Evolutionary conservation across 2,329 filamentous ascomycete species (phyloP), one percentile per base, ranked within the genome.

Genomic region (Fusarium ramigenum): DNA sequence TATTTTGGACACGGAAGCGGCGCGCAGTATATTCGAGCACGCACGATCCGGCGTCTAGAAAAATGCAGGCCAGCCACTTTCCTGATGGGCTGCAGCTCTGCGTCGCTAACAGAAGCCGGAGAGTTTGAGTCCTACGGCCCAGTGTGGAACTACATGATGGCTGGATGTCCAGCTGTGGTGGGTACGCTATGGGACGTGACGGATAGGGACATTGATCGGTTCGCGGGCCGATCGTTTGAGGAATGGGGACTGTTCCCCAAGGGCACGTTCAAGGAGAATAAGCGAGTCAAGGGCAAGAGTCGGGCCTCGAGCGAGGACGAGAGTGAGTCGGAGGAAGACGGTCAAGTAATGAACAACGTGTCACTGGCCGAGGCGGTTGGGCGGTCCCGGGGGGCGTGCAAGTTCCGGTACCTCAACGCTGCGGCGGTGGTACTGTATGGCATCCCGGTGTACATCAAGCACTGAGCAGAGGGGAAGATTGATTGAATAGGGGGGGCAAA

Each of bases 111-210:
- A 2, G 93, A 96, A 77, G 91, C 91, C 16, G 96, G 96, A 56
- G 92, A 94, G 71, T 97, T 97, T 78, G 95, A 98, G 81, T 92
- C 93, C n/a, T 92, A 93, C 76, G 96, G 96, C 3, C 94, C 96
- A 63, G 93, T 96, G 30, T 91, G 95, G 84, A 95, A 95, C 77
- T 98, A 98, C 83, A 91, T 99, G 83, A 91, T 96, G 75, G 95
- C 95, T 0, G 96, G 94, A 2, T 91, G 89, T 75, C 95, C 94
- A 7, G 95, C 96, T 1, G 90, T 98, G 15, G 91, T 98, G 5
- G 96, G 95, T 50, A 98, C 95, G 21, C 86, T 99, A 42, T 99
- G 96, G 96, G 96, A 99, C 82, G 96, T 99, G 56, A 99, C 96
- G 15, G 96, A 99, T 81, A 93, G 93, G 78, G 96, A 99, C 81